Base-by-base conservation (phyloP, 306 rosid genomes). In the Quercus mongolica region DNA sequence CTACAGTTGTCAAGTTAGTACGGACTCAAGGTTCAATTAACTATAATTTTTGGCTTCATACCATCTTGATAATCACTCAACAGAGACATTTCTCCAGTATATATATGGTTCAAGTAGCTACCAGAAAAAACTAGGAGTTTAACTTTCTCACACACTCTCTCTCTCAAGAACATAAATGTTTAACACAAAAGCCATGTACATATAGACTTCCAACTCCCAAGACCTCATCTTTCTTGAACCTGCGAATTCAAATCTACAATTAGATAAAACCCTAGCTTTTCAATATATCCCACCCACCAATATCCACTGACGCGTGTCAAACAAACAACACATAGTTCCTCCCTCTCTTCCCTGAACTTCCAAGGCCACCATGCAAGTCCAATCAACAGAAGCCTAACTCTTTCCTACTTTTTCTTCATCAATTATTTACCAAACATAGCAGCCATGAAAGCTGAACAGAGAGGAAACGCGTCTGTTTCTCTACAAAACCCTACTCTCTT, bases 391-490 rank as follows among this genome's bases (percentile, higher is more conserved):
- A 71, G 70, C 59, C 26, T 59, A 38, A 31, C 2, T 21, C 11
- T n/a, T 26, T 33, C 54, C 18, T 35, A 41, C 49, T 52, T 23
- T 31, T 61, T 55, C 10, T 14, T 26, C 8, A 57, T 25, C n/a
- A 21, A 9, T 46, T 9, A 28, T 44, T 35, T 28, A 25, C 5
- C 20, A 33, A 54, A 14, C n/a, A 19, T 13, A 21, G 57, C 49
- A 3, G 78, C 83, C 87, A 92, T 92, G 99, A 91, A 89, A 81
- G 81, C 94, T 21, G 94, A 90, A 86, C 30, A 88, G 65, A 92
- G 89, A 73, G 89, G 86, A 51, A 84, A 83, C 76, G 41, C 90
- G 5, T 82, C 94, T 15, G 67, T 89, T 65, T 86, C 98, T 71
- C 81, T 89, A 23, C 94, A 91, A 82, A 88, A 83, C 83, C 87